Conservation (phyloP, 768 basidiomycete genomes). For the Boletus fagicola region DNA sequence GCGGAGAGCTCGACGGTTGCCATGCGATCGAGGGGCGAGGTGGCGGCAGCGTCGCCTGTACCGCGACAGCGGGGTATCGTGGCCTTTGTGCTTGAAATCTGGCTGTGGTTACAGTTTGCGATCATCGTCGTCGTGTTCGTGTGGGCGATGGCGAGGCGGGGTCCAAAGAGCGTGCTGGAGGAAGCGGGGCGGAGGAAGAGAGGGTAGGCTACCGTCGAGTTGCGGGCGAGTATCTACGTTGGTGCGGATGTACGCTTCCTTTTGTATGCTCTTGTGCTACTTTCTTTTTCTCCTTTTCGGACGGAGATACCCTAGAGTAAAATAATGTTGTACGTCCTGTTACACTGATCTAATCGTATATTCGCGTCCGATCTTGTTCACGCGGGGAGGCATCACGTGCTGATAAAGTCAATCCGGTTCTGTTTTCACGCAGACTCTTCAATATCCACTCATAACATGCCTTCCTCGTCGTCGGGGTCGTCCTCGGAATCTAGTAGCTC, state of each 20-base stretch:
- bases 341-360: constrained; percentile 15
- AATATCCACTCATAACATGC: constrained; percentile 6
- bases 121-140: constrained; percentile 75
- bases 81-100: constrained; percentile 63
- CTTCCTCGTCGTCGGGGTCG: constrained; percentile 25
- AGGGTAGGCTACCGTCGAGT: constrained; percentile 2
- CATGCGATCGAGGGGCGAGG: constrained; percentile 4
- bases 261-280: constrained; percentile 1
- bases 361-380: not conserved
- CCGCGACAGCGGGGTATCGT: constrained; percentile 36
- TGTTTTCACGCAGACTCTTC: not conserved
- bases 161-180: constrained; percentile 66
- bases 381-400: constrained; percentile 9
- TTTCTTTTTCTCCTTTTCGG: not conserved
- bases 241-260: constrained; percentile 3
- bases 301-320: constrained; percentile 20
- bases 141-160: constrained; percentile 75
- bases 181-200: constrained; percentile 39
- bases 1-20: not conserved
- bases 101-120: constrained; percentile 82
- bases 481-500: constrained; percentile 35
- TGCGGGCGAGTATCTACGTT: not conserved
- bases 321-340: constrained; percentile 24
- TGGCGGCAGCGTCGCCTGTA: constrained; percentile 12
- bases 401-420: not conserved